Conservation (phyloP, 495 filamentous ascomycete genomes). For the Penicillium maclennaniae region DNA sequence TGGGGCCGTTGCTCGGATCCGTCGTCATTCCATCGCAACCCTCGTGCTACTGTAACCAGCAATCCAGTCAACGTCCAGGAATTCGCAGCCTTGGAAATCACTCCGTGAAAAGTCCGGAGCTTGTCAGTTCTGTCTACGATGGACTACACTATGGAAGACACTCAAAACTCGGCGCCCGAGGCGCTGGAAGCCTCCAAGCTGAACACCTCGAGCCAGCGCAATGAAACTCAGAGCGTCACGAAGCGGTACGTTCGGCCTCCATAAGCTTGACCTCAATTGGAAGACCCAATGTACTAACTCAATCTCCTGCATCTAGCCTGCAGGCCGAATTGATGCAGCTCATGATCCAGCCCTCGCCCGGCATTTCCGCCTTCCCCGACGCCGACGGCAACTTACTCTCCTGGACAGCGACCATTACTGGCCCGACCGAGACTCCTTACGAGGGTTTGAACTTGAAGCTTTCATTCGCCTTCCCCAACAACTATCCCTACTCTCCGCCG, state of each 20-base stretch:
- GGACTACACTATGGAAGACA: slow-evolving; percentile 67
- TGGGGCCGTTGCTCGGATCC: slow-evolving; percentile 34
- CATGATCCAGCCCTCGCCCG: slow-evolving; percentile 90
- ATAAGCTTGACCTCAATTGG: not conserved
- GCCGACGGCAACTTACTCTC: slow-evolving; percentile 82
- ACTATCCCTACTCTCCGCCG: slow-evolving; percentile 91
- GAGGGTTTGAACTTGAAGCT: slow-evolving; percentile 88
- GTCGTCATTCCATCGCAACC: slow-evolving; percentile 43
- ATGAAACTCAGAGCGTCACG: slow-evolving; percentile 68
- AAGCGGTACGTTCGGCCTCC: slow-evolving; percentile 60
- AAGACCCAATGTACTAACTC: slow-evolving; percentile 5
- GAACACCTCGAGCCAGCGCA: slow-evolving; percentile 48
- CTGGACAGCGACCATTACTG: slow-evolving; percentile 92
- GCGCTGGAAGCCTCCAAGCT: slow-evolving; percentile 57
- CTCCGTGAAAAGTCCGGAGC: slow-evolving; percentile 1
- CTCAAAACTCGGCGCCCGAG: slow-evolving; percentile 66
- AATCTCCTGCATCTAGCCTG: slow-evolving; percentile 53
- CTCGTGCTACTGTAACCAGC: slow-evolving; percentile 29
- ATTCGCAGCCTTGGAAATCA: slow-evolving; percentile 15
- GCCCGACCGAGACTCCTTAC: slow-evolving; percentile 89
- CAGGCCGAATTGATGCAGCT: slow-evolving; percentile 97
- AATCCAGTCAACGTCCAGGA: slow-evolving; percentile 22
- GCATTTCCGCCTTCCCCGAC: slow-evolving; percentile 91
- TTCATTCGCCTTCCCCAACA: slow-evolving; percentile 82
- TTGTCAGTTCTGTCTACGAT: slow-evolving; percentile 32